Percentiles rank a stretch among this genome's conserved stretches.
Evolutionary conservation across 1,139 yeast genomes (phyloP).

Genomic region (Protomyces macrosporus): DNA sequence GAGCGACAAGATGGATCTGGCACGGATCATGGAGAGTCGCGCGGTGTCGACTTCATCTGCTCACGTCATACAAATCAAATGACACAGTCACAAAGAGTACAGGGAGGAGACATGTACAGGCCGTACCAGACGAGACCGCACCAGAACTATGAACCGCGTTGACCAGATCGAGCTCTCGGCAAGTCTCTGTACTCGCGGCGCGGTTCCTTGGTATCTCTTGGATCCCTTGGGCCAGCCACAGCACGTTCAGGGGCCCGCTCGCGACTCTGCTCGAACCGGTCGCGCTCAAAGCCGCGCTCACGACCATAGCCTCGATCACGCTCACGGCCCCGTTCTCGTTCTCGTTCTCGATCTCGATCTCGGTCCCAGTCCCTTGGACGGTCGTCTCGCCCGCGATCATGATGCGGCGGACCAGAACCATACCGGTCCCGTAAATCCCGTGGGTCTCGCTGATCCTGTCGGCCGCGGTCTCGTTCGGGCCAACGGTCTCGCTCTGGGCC

Average conservation of each 20-base stretch:
- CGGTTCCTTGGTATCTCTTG: neutral
- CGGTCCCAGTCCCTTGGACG: neutral
- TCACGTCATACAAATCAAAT: no score
- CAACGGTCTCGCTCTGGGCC: conserved; percentile 1
- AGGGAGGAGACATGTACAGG: no score
- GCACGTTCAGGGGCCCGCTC: no score
- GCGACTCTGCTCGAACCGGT: no score
- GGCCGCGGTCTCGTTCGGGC: neutral
- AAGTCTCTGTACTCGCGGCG: neutral
- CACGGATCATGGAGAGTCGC: no score
- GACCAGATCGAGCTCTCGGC: neutral
- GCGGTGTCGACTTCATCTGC: no score
- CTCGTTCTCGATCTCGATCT: neutral
- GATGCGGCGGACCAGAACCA: neutral
- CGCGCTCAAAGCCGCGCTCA: neutral
- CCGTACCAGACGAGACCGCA: no score
- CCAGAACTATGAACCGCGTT: neutral
- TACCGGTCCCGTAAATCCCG: neutral
- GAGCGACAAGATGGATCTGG: no score
- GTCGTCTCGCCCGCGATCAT: neutral
- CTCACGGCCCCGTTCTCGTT: neutral
- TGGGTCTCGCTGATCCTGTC: neutral
- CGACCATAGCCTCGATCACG: neutral
- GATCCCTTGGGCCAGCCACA: neutral
- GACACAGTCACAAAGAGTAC: no score